Conservation (phyloP, 768 basidiomycete species). For the Cytidiella melzeri region DNA sequence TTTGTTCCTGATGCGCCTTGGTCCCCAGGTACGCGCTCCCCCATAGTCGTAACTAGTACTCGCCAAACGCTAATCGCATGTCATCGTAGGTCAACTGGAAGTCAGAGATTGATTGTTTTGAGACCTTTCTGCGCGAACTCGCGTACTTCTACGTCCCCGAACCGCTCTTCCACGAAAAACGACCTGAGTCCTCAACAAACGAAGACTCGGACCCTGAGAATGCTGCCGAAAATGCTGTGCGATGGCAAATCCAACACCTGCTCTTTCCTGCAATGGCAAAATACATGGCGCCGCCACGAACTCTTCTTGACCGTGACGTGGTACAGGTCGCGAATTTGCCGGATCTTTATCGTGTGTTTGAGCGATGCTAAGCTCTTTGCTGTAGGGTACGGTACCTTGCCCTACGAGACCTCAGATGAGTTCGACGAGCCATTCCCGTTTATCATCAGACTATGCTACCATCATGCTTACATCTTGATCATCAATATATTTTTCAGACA, state of each 20-base stretch:
- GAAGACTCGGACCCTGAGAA: neutral
- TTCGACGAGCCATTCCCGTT: no score
- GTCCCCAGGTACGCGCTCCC: conserved; percentile 62
- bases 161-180: conserved; percentile 29
- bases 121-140: conserved; percentile 78
- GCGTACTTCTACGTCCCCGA: conserved; percentile 87
- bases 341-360: conserved; percentile 91
- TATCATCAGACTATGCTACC: no score
- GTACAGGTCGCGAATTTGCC: conserved; percentile 87
- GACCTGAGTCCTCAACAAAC: conserved; percentile 1
- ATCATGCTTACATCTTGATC: no score
- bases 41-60: neutral
- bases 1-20: conserved; percentile 82
- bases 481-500: no score
- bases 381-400: no score
- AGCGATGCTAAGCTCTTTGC: conserved; percentile 85
- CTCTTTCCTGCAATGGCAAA: conserved; percentile 82
- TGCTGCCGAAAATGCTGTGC: conserved; percentile 43
- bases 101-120: conserved; percentile 80
- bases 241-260: conserved; percentile 88
- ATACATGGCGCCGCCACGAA: conserved; percentile 65
- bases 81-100: conserved; percentile 77
- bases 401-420: no score
- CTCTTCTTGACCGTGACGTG: conserved; percentile 64
- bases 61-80: neutral